These are phyloP conservation scores for Solanum lycopersicoides DNA, from an alignment of 257 asterid species.

Conservation along the genomic window DNA sequence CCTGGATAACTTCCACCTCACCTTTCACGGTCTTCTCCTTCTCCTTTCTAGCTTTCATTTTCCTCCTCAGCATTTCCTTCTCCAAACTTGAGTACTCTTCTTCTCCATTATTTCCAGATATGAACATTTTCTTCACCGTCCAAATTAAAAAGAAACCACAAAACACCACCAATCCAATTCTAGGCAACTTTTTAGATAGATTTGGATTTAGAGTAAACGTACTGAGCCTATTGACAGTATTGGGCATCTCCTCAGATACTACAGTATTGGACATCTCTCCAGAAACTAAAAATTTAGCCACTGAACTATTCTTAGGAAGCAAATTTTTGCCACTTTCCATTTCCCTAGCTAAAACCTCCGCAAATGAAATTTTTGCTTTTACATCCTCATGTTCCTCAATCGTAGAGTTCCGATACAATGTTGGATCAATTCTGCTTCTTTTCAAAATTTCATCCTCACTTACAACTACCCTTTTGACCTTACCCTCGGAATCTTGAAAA, in stretches of 20 bases:
- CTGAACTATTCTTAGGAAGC: constrained; percentile 52
- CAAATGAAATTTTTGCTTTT: constrained; percentile 46
- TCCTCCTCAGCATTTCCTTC: constrained; percentile 76
- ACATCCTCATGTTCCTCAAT: constrained; percentile 32
- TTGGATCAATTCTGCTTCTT: constrained; percentile 39
- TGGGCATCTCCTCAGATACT: constrained; percentile 23
- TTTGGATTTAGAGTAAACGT: constrained; percentile 21
- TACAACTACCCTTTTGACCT: constrained; percentile 60
- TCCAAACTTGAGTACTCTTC: constrained; percentile 46
- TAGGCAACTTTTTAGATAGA: constrained; percentile 30
- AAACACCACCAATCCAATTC: constrained; percentile 38
- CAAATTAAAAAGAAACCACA: constrained; percentile 45
- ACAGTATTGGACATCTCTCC: constrained; percentile 23
- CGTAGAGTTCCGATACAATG: constrained; percentile 14
- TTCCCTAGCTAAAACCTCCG: constrained; percentile 59
- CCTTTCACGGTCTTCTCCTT: constrained; percentile 41
- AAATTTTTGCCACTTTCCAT: constrained; percentile 53
- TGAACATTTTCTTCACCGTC: constrained; percentile 33
- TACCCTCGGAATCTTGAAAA: constrained; percentile 49
- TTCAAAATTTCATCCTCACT: constrained; percentile 70
- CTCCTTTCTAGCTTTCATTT: constrained; percentile 48
- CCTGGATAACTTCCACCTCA: constrained; percentile 51
- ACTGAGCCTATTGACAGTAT: constrained; percentile 9
- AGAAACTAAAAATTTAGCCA: constrained; percentile 43
- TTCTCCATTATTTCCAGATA: constrained; percentile 6